phyloP scores from a whole-genome alignment of 257 asterid species.

The Cynanchum wilfordii region DNA sequence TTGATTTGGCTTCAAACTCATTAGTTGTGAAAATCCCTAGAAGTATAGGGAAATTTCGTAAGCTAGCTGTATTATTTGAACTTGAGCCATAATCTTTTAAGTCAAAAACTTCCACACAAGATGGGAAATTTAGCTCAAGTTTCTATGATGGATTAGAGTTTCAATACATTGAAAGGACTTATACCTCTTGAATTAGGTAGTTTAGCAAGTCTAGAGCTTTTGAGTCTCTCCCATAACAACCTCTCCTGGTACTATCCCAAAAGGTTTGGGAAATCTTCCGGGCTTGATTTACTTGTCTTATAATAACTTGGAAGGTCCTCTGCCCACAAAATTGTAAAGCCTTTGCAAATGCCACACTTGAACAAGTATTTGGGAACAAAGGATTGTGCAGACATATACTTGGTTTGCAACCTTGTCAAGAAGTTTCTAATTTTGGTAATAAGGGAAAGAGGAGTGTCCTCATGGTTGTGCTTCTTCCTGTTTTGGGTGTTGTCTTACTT shows the following conservation, averaged over 20 bases:
- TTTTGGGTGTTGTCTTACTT: constrained; percentile 17
- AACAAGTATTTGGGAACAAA: constrained; percentile 24
- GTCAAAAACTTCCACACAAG: constrained; percentile 23
- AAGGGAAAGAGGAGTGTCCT: background rate
- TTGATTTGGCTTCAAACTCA: constrained; percentile 26
- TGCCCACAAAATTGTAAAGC: constrained; percentile 26
- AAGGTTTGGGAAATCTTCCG: constrained; percentile 14
- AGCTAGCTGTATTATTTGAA: constrained; percentile 14
- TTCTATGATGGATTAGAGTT: constrained; percentile 30
- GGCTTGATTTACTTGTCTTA: constrained; percentile 27
- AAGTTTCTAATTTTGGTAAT: background rate
- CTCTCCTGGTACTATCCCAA: constrained; percentile 36
- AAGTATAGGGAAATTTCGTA: constrained; percentile 23
- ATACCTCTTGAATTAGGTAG: constrained; percentile 23
- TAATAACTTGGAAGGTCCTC: constrained; percentile 39
- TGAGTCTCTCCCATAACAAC: constrained; percentile 35
- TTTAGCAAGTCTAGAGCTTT: constrained; percentile 8
- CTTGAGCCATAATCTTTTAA: constrained; percentile 28
- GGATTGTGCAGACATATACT: constrained; percentile 30
- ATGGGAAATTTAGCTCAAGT: constrained; percentile 22
- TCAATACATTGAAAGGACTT: constrained; percentile 26
- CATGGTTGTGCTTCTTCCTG: constrained; percentile 11
- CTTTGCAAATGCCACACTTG: constrained; percentile 22
- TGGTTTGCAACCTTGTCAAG: constrained; percentile 29
- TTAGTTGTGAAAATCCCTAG: constrained; percentile 33